Evolutionary conservation across 192 early-diverging fungal species (phyloP).

Genomic region (Coemansia sp.): DNA sequence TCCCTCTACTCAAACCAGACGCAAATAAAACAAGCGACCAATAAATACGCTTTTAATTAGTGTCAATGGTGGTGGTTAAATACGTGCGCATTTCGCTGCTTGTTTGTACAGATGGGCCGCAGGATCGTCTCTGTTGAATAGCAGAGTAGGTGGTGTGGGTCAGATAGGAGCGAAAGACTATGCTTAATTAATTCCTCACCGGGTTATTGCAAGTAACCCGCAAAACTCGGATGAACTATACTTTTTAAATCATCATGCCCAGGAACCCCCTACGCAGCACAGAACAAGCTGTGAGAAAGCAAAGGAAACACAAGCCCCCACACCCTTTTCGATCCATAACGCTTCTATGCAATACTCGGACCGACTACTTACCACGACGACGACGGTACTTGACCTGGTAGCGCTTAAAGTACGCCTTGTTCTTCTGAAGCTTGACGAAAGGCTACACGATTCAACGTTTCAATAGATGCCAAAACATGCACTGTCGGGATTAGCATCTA

Average conservation of each 20-base stretch:
- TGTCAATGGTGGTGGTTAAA: neutral
- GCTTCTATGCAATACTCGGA: neutral
- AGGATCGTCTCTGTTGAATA: neutral
- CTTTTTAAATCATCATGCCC: slow-evolving; percentile 65
- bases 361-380: slow-evolving; percentile 79
- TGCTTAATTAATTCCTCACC: slow-evolving; percentile 58
- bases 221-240: slow-evolving; percentile 83
- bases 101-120: neutral
- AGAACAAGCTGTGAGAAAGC: neutral
- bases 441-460: slow-evolving; percentile 44
- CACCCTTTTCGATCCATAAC: too few species aligned
- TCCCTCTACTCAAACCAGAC: slow-evolving; percentile 71
- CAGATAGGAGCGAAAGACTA: slow-evolving; percentile 92
- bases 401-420: slow-evolving; percentile 99
- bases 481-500: neutral
- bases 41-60: neutral
- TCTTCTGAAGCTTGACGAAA: slow-evolving; percentile 88
- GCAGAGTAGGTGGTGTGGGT: slow-evolving; percentile 21
- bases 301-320: neutral
- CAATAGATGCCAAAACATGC: neutral
- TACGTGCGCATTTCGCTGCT: neutral
- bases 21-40: slow-evolving; percentile 9
- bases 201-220: slow-evolving; percentile 13
- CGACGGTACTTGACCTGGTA: slow-evolving; percentile 99
- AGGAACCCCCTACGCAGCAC: neutral